Evolutionary conservation across 345 rosid species (phyloP), one percentile per base, ranked within the genome.

Genomic region (Bruguiera sexangula): DNA sequence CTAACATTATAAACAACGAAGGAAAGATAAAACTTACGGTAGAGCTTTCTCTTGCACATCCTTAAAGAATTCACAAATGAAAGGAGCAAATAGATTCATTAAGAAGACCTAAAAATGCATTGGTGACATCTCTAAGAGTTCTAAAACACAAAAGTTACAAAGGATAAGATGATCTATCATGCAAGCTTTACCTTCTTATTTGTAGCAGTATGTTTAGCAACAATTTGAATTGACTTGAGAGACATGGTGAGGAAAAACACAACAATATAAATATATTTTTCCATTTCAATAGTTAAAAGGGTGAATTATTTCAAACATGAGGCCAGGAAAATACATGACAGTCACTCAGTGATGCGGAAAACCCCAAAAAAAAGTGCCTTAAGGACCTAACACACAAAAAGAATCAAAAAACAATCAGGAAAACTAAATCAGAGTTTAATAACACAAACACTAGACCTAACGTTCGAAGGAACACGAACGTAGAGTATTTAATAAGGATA

Each of bases 1-100:
- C 56, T 64, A 16, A 69, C 19, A 72, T 34, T 31, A 18, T 51
- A 21, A 67, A 63, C 27, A 52, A 60, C 62, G 37, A 16, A 27
- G 27, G 15, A 52, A 59, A 18, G 27, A 52, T 24, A 30, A 55
- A 60, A 68, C 92, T 89, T 84, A 95, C 97, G 94, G 88, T n/a
- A 95, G 66, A 76, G 69, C 77, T 78, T 89, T 92, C 75, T 82
- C 97, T 29, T 82, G 91, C 8, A 64, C 89, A 60, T 95, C 98
- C 92, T 86, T 92, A 84, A 90, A 95, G 85, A 95, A 95, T 78
- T 95, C 99, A 26, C 97, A 95, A 77, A 95, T 88, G 82, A 88
- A 95, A 56, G 97, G 94, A 77, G 97, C 99, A 81, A 98, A 85
- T 65, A 92, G 99, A 81, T 95, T 95, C 96, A 87, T 95, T 51